Evolutionary conservation across 2,329 filamentous ascomycete genomes (phyloP).

Genomic region (Alternaria infectoria): DNA sequence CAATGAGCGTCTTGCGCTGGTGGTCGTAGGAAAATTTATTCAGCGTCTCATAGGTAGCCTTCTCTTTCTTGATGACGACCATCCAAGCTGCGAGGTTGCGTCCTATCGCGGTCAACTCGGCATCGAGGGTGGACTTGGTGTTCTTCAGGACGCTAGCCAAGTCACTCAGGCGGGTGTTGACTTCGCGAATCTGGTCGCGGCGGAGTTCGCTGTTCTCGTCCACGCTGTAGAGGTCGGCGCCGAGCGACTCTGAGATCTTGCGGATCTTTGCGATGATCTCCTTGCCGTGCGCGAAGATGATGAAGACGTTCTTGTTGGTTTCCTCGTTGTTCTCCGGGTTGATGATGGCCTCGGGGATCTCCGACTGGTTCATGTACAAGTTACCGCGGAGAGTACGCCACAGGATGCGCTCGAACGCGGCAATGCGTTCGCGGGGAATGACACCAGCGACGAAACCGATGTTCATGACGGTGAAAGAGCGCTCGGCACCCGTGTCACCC

Average conservation of each 20-base stretch:
- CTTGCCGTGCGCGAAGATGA: slow-evolving; percentile 98
- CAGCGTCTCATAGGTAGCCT: slow-evolving; percentile 93
- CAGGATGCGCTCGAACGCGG: slow-evolving; percentile 93
- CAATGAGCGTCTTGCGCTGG: slow-evolving; percentile 92
- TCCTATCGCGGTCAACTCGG: slow-evolving; percentile 91
- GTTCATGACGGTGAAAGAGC: slow-evolving; percentile 96
- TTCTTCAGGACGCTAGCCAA: slow-evolving; percentile 91
- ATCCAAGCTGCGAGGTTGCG: slow-evolving; percentile 95
- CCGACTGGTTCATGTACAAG: slow-evolving; percentile 99
- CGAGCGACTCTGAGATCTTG: slow-evolving; percentile 97
- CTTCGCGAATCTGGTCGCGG: slow-evolving; percentile 94
- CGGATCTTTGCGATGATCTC: slow-evolving; percentile 98
- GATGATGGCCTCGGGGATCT: slow-evolving; percentile 91
- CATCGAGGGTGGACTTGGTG: slow-evolving; percentile 91
- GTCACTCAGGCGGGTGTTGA: slow-evolving; percentile 91
- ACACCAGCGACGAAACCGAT: slow-evolving; percentile 98
- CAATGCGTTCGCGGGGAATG: slow-evolving; percentile 89
- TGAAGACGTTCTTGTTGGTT: slow-evolving; percentile 96
- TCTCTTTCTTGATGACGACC: slow-evolving; percentile 97
- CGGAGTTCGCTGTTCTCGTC: slow-evolving; percentile 97
- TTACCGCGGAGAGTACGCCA: slow-evolving; percentile 98
- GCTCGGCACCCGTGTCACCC: slow-evolving; percentile 71
- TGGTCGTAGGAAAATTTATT: slow-evolving; percentile 98
- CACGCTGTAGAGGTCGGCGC: slow-evolving; percentile 93
- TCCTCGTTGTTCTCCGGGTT: slow-evolving; percentile 92